phyloP scores from a whole-genome alignment of 1,139 yeast genomes.

The Yamadazyma spencermartinsiae region DNA sequence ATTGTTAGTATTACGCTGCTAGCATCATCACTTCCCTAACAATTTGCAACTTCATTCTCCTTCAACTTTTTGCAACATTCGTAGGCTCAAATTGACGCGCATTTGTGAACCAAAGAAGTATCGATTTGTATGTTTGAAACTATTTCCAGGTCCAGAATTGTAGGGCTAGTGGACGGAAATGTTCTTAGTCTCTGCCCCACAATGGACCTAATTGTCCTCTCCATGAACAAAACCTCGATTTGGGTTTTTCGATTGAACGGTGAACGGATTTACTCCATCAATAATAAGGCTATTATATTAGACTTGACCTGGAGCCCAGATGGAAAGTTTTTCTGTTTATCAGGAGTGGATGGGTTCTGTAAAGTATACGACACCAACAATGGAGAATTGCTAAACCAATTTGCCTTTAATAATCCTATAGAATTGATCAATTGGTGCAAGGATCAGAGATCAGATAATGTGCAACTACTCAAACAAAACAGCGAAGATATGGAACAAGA shows the following conservation, averaged over 20 bases:
- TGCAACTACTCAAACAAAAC: conserved; percentile 3
- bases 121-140: conserved; percentile 17
- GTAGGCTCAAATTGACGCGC: too few relatives aligned
- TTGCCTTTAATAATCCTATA: conserved; percentile 20
- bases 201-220: conserved; percentile 52
- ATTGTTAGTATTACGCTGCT: too few relatives aligned
- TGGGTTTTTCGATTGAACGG: conserved; percentile 58
- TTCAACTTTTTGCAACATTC: too few relatives aligned
- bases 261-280: conserved; percentile 53
- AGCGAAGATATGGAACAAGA: conserved; percentile 1
- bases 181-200: conserved; percentile 56
- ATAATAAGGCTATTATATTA: conserved; percentile 34
- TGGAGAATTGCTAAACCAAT: conserved; percentile 38
- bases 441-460: conserved; percentile 6
- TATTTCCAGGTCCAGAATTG: conserved; percentile 16
- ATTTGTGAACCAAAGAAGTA: too few relatives aligned
- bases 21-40: too few relatives aligned
- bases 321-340: conserved; percentile 45
- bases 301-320: conserved; percentile 36
- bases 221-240: conserved; percentile 48
- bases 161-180: conserved; percentile 43
- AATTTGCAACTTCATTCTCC: too few relatives aligned
- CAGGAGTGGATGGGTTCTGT: conserved; percentile 45
- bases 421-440: conserved; percentile 27
- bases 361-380: conserved; percentile 52